These are phyloP conservation scores for Beta macrorhiza DNA, from an alignment of 179 eudicot species.

Conservation along the genomic window DNA sequence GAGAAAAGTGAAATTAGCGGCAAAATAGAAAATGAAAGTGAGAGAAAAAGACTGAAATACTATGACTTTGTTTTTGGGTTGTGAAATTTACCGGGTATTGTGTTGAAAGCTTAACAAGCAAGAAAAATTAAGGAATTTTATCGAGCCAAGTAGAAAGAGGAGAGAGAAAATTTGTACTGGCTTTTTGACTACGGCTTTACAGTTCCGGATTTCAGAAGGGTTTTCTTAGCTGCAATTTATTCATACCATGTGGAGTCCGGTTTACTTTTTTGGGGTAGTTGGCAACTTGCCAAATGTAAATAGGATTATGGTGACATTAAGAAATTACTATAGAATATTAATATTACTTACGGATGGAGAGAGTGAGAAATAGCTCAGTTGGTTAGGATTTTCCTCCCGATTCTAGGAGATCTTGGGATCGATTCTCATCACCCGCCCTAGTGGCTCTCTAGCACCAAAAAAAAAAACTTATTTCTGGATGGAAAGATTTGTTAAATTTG, in stretches of 20 bases:
- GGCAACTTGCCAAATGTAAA: too few relatives aligned
- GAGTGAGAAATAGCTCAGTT: too few relatives aligned
- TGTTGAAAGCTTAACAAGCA: conserved; percentile 1
- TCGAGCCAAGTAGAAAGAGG: not conserved
- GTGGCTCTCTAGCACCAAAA: too few relatives aligned
- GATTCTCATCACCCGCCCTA: too few relatives aligned
- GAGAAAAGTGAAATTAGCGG: conserved; percentile 28
- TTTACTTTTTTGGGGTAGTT: too few relatives aligned
- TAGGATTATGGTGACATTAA: too few relatives aligned
- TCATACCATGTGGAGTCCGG: conserved; percentile 13
- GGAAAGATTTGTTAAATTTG: too few relatives aligned
- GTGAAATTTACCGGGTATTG: conserved; percentile 7
- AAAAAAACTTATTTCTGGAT: too few relatives aligned
- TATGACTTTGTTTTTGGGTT: not conserved
- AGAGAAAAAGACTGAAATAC: conserved; percentile 8
- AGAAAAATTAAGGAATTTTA: not conserved
- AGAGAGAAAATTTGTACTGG: conserved; percentile 19
- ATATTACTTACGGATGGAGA: too few relatives aligned
- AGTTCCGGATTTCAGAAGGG: conserved; percentile 13
- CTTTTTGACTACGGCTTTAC: conserved; percentile 10
- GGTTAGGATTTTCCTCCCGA: too few relatives aligned
- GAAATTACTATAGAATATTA: too few relatives aligned
- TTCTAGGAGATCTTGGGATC: too few relatives aligned
- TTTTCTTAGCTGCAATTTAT: conserved; percentile 15
- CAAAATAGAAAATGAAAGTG: conserved; percentile 29